phyloP scores from a whole-genome alignment of 176 grass and related monocot genomes.

The Dendrocalamus sinicus region DNA sequence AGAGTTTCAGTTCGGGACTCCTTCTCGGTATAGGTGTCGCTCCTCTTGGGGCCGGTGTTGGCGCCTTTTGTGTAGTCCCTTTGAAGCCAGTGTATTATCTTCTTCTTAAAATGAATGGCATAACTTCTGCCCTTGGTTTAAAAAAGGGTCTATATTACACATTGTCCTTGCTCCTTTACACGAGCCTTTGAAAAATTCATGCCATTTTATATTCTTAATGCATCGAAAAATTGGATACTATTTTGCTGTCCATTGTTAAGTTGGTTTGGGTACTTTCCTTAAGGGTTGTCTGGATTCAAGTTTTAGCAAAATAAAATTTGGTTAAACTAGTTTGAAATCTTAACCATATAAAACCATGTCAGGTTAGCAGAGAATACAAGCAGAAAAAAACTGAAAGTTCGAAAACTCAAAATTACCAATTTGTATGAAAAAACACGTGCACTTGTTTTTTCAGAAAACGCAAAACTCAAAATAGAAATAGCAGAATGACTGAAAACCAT shows the following conservation, averaged over 20 bases:
- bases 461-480: neutral
- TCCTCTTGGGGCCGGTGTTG: too few relatives aligned
- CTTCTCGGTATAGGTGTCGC: too few relatives aligned
- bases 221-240: neutral
- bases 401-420: neutral
- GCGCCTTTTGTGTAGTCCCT: too few relatives aligned
- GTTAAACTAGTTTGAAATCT: neutral
- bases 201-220: neutral
- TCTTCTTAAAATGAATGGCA: too few relatives aligned
- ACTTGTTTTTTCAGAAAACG: neutral
- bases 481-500: neutral
- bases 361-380: neutral
- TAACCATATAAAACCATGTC: neutral
- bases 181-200: neutral
- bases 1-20: too few relatives aligned
- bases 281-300: neutral
- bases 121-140: too few relatives aligned
- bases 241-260: neutral
- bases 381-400: neutral
- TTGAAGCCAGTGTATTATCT: too few relatives aligned
- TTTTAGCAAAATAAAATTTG: neutral
- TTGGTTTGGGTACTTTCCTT: neutral
- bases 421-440: neutral
- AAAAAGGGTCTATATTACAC: too few relatives aligned
- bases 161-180: too few relatives aligned